Conservation (phyloP, 2,329 filamentous ascomycete species). For the Chaetothyriales sp. region DNA sequence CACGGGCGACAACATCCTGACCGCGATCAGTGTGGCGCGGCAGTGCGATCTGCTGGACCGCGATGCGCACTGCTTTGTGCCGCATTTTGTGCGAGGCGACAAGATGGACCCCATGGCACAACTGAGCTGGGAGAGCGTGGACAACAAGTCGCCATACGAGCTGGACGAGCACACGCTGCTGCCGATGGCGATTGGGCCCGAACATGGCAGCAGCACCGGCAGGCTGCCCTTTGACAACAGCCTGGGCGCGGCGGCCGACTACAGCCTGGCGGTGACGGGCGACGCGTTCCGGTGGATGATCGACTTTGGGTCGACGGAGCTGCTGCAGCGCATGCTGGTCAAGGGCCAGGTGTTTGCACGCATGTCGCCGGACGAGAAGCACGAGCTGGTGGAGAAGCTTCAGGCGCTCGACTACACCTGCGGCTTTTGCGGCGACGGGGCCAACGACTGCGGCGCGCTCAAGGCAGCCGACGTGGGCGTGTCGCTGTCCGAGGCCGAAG, state of each 20-base stretch:
- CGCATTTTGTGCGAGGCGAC: constrained; percentile 68
- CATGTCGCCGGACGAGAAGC: constrained; percentile 98
- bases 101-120: constrained; percentile 56
- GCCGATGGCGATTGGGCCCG: constrained; percentile 54
- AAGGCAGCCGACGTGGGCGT: constrained; percentile 97
- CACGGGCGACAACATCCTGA: constrained; percentile 94
- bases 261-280: constrained; percentile 75
- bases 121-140: constrained; percentile 86
- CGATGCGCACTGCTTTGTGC: constrained; percentile 79
- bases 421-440: constrained; percentile 93
- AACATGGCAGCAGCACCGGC: constrained; percentile 68
- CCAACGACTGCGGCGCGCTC: constrained; percentile 90
- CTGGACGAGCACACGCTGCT: constrained; percentile 66
- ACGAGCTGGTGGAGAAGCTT: constrained; percentile 90
- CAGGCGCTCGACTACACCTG: constrained; percentile 91
- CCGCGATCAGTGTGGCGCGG: constrained; percentile 84
- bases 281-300: constrained; percentile 95
- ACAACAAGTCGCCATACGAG: constrained; percentile 55
- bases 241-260: constrained; percentile 58
- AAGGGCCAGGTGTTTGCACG: constrained; percentile 86
- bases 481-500: constrained; percentile 90
- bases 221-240: constrained; percentile 59
- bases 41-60: constrained; percentile 73
- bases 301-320: constrained; percentile 70
- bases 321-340: constrained; percentile 69